A percentile compares a stretch with the other conserved stretches of the same genome.
Evolutionary conservation across 768 basidiomycete genomes (phyloP).

Genomic region (Lentinula sp.): DNA sequence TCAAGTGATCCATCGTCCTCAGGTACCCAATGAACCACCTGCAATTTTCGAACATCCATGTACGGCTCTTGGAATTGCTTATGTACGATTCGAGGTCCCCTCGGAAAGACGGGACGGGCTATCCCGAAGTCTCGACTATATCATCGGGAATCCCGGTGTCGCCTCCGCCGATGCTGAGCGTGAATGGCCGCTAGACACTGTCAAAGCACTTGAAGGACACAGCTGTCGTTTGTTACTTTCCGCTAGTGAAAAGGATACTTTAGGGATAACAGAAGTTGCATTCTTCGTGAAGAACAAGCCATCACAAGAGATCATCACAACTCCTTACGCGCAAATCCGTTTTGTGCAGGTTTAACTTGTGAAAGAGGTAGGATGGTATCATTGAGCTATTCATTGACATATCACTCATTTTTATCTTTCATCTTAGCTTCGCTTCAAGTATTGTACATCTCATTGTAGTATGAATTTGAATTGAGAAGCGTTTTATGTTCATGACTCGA

Average conservation of each 20-base stretch:
- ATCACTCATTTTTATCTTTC: not conserved
- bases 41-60: constrained; percentile 47
- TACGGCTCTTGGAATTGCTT: constrained; percentile 40
- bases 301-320: not conserved
- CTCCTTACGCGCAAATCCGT: not conserved
- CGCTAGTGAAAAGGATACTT: constrained; percentile 25
- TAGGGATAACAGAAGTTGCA: constrained; percentile 50
- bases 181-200: constrained; percentile 39
- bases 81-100: constrained; percentile 38
- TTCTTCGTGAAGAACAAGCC: constrained; percentile 19
- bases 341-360: not conserved
- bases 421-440: no score
- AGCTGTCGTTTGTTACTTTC: constrained; percentile 15
- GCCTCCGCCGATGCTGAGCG: constrained; percentile 17
- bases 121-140: constrained; percentile 36
- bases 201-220: constrained; percentile 28
- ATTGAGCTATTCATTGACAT: no score
- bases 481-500: not conserved
- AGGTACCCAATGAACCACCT: constrained; percentile 47
- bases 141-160: constrained; percentile 37
- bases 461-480: not conserved
- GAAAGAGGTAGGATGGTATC: no score
- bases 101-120: constrained; percentile 21
- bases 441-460: not conserved
- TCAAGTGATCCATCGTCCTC: not conserved